Evolutionary conservation across 768 basidiomycete species (phyloP).

Genomic region (Pleurotus citrinopileatus): DNA sequence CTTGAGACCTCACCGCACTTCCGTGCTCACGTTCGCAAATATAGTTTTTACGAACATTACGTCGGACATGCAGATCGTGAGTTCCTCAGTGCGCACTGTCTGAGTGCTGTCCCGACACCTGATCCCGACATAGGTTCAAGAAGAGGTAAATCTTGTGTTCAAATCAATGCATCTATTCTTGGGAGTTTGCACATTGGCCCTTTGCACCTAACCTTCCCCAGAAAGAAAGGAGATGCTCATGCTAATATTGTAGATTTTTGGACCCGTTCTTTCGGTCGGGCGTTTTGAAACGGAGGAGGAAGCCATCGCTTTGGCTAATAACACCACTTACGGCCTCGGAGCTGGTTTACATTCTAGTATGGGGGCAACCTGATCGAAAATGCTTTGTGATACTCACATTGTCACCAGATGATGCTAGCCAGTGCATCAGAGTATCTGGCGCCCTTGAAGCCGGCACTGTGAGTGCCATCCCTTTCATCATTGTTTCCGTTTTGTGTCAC

Average conservation of each 20-base stretch:
- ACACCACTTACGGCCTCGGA: conserved; percentile 87
- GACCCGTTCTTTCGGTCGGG: conserved; percentile 84
- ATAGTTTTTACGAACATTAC: conserved; percentile 81
- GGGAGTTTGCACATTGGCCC: too few species aligned
- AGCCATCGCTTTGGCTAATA: conserved; percentile 80
- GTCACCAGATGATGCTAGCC: conserved; percentile 66
- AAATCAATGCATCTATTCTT: neutral
- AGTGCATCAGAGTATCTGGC: conserved; percentile 86
- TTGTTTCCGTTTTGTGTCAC: conserved; percentile 7
- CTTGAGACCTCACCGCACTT: neutral
- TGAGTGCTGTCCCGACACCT: conserved; percentile 3
- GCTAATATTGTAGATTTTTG: conserved; percentile 69
- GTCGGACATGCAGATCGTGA: conserved; percentile 83
- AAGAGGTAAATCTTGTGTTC: conserved; percentile 48
- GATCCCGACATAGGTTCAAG: conserved; percentile 47
- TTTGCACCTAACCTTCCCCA: too few species aligned
- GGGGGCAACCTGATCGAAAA: conserved; percentile 20
- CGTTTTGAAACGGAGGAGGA: conserved; percentile 87
- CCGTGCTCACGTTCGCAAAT: neutral
- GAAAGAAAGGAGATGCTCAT: neutral
- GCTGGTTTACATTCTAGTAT: conserved; percentile 87
- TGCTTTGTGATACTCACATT: conserved; percentile 12
- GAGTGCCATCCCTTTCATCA: conserved; percentile 25
- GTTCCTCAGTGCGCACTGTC: conserved; percentile 17
- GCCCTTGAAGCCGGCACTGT: conserved; percentile 89